Conservation (phyloP, 345 rosid species). For the Fremontodendron californicum region DNA sequence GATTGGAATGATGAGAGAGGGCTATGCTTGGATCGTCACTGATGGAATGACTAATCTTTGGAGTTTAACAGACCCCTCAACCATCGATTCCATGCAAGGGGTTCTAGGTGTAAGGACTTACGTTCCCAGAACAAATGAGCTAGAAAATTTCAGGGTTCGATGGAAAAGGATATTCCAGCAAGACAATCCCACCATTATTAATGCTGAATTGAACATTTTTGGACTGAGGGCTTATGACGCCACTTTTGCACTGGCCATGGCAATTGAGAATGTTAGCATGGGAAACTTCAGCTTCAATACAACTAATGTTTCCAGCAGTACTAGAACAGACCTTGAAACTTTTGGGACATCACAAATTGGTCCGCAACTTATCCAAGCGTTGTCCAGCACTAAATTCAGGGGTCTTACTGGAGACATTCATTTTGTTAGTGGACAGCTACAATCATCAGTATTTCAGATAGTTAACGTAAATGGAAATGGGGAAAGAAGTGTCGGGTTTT, state of each 20-base stretch:
- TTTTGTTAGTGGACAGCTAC: conserved; percentile 31
- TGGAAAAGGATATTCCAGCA: conserved; percentile 29
- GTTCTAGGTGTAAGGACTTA: conserved; percentile 35
- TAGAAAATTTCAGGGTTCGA: conserved; percentile 21
- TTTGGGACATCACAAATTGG: conserved; percentile 43
- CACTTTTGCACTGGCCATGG: too few relatives aligned
- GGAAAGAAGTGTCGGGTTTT: conserved; percentile 38
- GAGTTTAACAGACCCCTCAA: not conserved
- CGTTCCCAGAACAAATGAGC: conserved; percentile 19
- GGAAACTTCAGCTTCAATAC: conserved; percentile 19
- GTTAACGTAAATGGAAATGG: too few relatives aligned
- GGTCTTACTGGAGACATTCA: conserved; percentile 40
- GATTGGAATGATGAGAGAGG: conserved; percentile 43
- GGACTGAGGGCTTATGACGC: conserved; percentile 54
- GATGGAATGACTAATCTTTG: conserved; percentile 28
- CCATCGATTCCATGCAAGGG: conserved; percentile 39
- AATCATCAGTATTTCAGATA: conserved; percentile 35
- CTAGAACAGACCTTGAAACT: conserved; percentile 30
- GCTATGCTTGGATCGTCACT: conserved; percentile 47
- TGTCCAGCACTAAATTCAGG: conserved; percentile 32
- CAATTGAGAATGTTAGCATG: conserved; percentile 40
- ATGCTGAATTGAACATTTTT: conserved; percentile 26
- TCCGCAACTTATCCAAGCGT: conserved; percentile 25
- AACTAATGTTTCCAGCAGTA: conserved; percentile 12
- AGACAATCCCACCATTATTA: conserved; percentile 11